These are phyloP conservation scores for Chaetomium strumarium DNA, from an alignment of 2,329 filamentous ascomycete species.

Conservation along the genomic window DNA sequence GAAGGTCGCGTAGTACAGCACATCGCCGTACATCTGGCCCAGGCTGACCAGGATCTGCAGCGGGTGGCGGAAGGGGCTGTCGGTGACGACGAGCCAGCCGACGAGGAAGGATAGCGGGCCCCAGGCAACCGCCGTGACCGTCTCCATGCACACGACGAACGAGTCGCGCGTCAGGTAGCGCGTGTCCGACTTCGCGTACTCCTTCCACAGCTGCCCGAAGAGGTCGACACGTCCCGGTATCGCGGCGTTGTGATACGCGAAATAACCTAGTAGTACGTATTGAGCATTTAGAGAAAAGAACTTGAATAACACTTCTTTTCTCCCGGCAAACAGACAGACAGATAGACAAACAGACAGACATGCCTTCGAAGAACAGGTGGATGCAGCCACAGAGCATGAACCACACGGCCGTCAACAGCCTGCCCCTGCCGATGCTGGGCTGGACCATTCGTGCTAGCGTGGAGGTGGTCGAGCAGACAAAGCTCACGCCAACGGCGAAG, in stretches of 20 bases:
- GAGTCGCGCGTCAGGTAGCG: conserved; percentile 7
- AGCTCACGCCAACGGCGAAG: conserved; percentile 1
- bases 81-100: conserved; percentile 1
- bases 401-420: conserved; percentile 35
- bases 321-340: no score
- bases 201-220: conserved; percentile 15
- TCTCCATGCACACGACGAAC: conserved; percentile 7
- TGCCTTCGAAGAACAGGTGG: conserved; percentile 40
- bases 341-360: no score
- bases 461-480: neutral
- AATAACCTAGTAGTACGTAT: neutral
- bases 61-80: conserved; percentile 6
- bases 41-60: conserved; percentile 5
- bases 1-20: conserved; percentile 47
- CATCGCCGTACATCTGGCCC: conserved; percentile 32
- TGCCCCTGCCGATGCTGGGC: neutral
- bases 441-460: neutral
- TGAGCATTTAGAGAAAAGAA: neutral
- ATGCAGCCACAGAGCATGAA: conserved; percentile 63
- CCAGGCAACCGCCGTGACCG: conserved; percentile 6
- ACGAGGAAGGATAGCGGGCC: conserved; percentile 9
- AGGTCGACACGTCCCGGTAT: conserved; percentile 3
- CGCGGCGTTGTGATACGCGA: neutral
- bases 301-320: no score
- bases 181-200: conserved; percentile 7